phyloP scores from a whole-genome alignment of 148 eudicot species.

The Chenopodium suecicum region DNA sequence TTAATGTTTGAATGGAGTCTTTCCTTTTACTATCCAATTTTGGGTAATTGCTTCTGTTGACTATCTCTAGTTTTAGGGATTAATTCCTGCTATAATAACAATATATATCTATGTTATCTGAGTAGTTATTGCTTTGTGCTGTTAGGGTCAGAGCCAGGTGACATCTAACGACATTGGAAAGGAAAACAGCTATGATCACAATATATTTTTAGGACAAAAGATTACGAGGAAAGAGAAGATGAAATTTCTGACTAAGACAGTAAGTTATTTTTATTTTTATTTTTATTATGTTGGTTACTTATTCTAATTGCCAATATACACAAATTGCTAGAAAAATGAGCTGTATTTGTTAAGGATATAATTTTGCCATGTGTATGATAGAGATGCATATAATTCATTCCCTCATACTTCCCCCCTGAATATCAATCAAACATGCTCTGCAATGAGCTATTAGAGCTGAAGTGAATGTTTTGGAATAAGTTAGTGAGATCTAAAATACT shows the following conservation, averaged over 20 bases:
- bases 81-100: not conserved
- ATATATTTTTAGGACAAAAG: slow-evolving; percentile 45
- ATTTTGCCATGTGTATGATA: not conserved
- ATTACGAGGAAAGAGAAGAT: slow-evolving; percentile 65
- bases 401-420: not conserved
- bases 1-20: not conserved
- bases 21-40: not conserved
- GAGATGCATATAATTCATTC: not conserved
- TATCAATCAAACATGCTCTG: not conserved
- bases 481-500: not conserved
- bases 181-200: slow-evolving; percentile 19
- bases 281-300: not conserved
- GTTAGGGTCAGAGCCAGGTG: slow-evolving; percentile 23
- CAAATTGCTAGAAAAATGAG: not conserved
- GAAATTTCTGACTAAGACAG: slow-evolving; percentile 51
- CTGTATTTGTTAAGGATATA: not conserved
- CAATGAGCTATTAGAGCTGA: not conserved
- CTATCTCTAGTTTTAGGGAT: not conserved
- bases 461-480: not conserved
- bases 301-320: not conserved
- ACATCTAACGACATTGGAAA: slow-evolving; percentile 11
- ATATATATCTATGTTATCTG: not conserved
- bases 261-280: slow-evolving; percentile 20
- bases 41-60: not conserved
- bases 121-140: slow-evolving; percentile 5